Evolutionary conservation across 176 grass and related monocot species (phyloP).

Genomic region (Bonia amplexicaulis): DNA sequence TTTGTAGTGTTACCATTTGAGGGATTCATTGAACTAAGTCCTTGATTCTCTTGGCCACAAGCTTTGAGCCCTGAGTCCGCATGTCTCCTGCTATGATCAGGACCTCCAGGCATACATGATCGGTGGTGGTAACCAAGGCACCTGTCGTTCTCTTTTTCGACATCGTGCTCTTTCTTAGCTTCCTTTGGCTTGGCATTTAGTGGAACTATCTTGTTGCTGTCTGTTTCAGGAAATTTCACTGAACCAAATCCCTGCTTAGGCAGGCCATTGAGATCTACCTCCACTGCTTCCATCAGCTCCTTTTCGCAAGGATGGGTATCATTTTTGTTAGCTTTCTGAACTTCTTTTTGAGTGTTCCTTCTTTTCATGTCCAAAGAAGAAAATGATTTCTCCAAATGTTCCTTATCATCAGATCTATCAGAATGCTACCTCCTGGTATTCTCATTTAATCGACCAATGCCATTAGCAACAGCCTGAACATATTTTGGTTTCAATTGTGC

Average conservation of each 20-base stretch:
- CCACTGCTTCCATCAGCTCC: conserved; percentile 39
- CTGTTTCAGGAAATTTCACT: conserved; percentile 30
- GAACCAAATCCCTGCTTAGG: conserved; percentile 40
- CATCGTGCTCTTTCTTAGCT: neutral
- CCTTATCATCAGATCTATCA: conserved; percentile 28
- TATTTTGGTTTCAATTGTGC: conserved; percentile 34
- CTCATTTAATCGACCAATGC: neutral
- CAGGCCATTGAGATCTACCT: conserved; percentile 49
- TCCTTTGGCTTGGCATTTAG: conserved; percentile 26
- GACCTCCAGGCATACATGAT: conserved; percentile 17
- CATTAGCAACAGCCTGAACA: conserved; percentile 40
- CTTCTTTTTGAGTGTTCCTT: conserved; percentile 37
- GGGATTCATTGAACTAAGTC: conserved; percentile 28
- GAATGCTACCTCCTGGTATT: conserved; percentile 15
- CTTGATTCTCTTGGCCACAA: conserved; percentile 35
- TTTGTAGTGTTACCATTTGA: conserved; percentile 42
- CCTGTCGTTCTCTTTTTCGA: conserved; percentile 50
- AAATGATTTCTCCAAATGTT: conserved; percentile 25
- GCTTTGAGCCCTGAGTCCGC: conserved; percentile 28
- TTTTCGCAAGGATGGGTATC: neutral
- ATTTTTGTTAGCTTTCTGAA: conserved; percentile 29
- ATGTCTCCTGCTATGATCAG: conserved; percentile 13
- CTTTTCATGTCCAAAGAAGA: conserved; percentile 21
- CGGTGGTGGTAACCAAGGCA: neutral
- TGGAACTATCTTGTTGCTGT: conserved; percentile 22